phyloP scores from a whole-genome alignment of 116 monocot species.

The Phalaenopsis hybrid region DNA sequence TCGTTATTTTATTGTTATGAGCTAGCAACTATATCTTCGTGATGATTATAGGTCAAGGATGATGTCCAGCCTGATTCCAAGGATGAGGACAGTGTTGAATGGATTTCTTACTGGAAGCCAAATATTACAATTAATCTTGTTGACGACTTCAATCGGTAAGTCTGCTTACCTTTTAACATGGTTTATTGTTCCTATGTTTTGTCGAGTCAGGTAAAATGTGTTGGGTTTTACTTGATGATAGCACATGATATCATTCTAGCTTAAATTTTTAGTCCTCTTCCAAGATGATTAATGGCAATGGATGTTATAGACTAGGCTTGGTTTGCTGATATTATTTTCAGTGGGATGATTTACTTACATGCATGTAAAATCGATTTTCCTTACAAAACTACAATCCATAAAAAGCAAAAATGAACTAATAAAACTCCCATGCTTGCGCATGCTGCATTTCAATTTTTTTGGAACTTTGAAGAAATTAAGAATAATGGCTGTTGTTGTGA shows the following conservation, averaged over 20 bases:
- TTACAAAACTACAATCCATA: no score
- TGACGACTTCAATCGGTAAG: slow-evolving; percentile 78
- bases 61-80: slow-evolving; percentile 30
- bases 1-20: slow-evolving; percentile 2
- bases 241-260: not conserved
- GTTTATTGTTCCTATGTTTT: not conserved
- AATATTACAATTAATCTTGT: slow-evolving; percentile 92
- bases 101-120: slow-evolving; percentile 91
- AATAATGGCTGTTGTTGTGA: no score
- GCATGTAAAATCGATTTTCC: no score
- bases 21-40: slow-evolving; percentile 5
- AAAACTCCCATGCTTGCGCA: no score
- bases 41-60: slow-evolving; percentile 30
- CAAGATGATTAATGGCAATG: not conserved
- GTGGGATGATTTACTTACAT: no score
- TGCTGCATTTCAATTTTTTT: no score
- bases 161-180: not conserved
- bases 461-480: no score
- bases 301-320: not conserved
- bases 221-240: not conserved
- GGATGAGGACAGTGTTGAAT: slow-evolving; percentile 65
- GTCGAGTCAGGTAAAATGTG: not conserved
- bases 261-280: not conserved
- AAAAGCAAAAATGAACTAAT: no score
- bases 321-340: not conserved